These are phyloP conservation scores for Pestalotiopsis sp. DNA, from an alignment of 2,329 filamentous ascomycete species.

Conservation along the genomic window DNA sequence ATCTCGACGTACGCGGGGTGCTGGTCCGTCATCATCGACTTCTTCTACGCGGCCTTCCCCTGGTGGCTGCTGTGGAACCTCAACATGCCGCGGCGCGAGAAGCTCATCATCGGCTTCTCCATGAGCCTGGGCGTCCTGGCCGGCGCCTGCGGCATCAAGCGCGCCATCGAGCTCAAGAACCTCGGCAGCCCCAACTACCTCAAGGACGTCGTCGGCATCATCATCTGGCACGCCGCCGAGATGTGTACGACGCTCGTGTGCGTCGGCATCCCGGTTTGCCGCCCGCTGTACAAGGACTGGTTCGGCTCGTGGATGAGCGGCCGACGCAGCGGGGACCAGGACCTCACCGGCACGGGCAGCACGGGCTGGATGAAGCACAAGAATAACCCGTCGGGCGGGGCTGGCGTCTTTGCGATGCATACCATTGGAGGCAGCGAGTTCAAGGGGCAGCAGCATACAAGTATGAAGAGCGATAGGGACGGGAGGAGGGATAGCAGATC, in stretches of 20 bases:
- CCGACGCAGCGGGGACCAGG: background rate
- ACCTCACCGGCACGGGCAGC: background rate
- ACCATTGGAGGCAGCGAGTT: background rate
- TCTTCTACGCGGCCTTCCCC: conserved; percentile 11
- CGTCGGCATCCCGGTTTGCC: conserved; percentile 5
- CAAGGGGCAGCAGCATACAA: background rate
- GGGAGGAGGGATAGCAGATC: background rate
- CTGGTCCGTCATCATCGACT: conserved; percentile 4
- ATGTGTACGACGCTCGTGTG: conserved; percentile 4
- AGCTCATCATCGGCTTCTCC: conserved; percentile 4
- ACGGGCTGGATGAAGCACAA: background rate
- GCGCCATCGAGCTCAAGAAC: conserved; percentile 5
- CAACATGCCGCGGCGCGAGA: background rate
- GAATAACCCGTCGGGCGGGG: background rate
- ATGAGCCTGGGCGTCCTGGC: conserved; percentile 7
- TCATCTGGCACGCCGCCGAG: conserved; percentile 9
- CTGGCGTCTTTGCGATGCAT: conserved; percentile 1
- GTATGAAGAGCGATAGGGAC: background rate
- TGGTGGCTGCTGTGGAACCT: conserved; percentile 7
- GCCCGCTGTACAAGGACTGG: background rate
- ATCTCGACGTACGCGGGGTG: background rate
- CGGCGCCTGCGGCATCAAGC: conserved; percentile 11
- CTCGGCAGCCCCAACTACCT: conserved; percentile 6
- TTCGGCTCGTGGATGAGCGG: background rate
- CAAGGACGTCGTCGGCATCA: conserved; percentile 1